Percentiles rank a stretch among this genome's conserved stretches.
phyloP scores from a whole-genome alignment of 73 alveolate genomes.

The Tetrahymena malaccensis region DNA sequence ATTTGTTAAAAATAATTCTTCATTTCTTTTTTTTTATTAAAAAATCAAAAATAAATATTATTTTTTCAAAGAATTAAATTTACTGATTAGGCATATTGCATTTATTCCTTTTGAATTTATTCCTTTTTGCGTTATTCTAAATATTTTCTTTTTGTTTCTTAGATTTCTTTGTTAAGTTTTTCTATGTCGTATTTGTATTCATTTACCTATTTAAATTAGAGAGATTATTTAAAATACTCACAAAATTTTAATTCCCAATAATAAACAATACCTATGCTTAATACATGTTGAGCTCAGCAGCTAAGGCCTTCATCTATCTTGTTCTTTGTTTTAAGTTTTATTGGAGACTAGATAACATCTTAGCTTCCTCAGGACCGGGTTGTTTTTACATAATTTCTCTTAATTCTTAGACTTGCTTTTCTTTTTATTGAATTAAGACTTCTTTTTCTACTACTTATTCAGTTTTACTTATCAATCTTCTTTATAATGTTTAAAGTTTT shows the following conservation, averaged over 20 bases:
- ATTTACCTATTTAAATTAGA: conserved; percentile 26
- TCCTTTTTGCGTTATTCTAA: conserved; percentile 83
- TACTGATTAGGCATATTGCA: neutral
- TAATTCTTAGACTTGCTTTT: conserved; percentile 75
- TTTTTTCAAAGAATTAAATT: neutral
- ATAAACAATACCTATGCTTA: conserved; percentile 65
- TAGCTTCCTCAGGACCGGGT: conserved; percentile 94
- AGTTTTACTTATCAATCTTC: conserved; percentile 84
- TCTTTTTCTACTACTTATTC: conserved; percentile 91
- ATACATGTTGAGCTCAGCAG: conserved; percentile 92
- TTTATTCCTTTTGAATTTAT: conserved; percentile 22
- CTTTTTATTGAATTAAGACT: conserved; percentile 83
- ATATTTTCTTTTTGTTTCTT: conserved; percentile 82
- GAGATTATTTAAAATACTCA: neutral
- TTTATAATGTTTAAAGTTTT: conserved; percentile 77
- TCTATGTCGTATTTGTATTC: conserved; percentile 90
- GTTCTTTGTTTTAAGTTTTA: conserved; percentile 83
- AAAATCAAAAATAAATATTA: too few species aligned
- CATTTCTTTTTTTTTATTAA: neutral
- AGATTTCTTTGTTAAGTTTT: conserved; percentile 87
- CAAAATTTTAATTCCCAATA: neutral
- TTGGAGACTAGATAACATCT: conserved; percentile 65
- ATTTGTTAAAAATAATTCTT: neutral
- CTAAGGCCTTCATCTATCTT: conserved; percentile 87
- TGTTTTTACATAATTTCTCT: conserved; percentile 81